phyloP scores from a whole-genome alignment of 2,329 filamentous ascomycete genomes.

The Dactylellina drechsleri region DNA sequence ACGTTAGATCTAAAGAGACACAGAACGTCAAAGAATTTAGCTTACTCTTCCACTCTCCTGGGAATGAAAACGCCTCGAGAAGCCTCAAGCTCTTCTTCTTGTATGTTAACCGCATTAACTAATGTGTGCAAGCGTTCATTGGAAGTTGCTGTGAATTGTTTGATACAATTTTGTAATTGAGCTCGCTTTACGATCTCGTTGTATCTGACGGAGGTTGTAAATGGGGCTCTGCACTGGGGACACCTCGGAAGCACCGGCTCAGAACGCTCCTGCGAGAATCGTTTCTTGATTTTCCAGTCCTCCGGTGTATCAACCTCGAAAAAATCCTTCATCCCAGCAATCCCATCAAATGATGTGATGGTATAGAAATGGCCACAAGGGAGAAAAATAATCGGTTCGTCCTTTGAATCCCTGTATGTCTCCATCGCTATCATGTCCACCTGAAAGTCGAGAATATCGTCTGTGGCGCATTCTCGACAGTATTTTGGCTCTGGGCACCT shows the following conservation, averaged over 20 bases:
- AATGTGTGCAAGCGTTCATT: not conserved
- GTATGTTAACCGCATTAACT: not conserved
- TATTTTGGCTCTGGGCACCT: constrained; percentile 66
- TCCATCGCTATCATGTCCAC: constrained; percentile 70
- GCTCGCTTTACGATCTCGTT: constrained; percentile 45
- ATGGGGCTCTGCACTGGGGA: constrained; percentile 24
- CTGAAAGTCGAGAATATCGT: constrained; percentile 63
- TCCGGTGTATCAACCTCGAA: constrained; percentile 63
- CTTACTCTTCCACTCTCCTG: constrained; percentile 2
- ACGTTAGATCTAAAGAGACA: too few species aligned
- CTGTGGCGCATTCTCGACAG: constrained; percentile 69
- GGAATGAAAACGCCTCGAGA: constrained; percentile 14
- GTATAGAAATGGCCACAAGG: constrained; percentile 74
- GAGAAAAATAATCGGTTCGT: constrained; percentile 72
- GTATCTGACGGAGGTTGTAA: constrained; percentile 39
- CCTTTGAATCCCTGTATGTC: constrained; percentile 69
- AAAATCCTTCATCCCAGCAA: constrained; percentile 67
- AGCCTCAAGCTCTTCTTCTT: constrained; percentile 19
- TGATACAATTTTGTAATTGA: constrained; percentile 40
- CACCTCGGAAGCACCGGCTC: constrained; percentile 23
- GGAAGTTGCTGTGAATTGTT: constrained; percentile 31
- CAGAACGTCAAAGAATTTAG: not conserved
- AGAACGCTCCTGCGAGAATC: constrained; percentile 30
- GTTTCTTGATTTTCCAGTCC: constrained; percentile 23
- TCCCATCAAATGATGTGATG: constrained; percentile 70